Evolutionary conservation across 805 yeast species (phyloP), one percentile per base, ranked within the genome.

Genomic region (Sungouiella blattae): DNA sequence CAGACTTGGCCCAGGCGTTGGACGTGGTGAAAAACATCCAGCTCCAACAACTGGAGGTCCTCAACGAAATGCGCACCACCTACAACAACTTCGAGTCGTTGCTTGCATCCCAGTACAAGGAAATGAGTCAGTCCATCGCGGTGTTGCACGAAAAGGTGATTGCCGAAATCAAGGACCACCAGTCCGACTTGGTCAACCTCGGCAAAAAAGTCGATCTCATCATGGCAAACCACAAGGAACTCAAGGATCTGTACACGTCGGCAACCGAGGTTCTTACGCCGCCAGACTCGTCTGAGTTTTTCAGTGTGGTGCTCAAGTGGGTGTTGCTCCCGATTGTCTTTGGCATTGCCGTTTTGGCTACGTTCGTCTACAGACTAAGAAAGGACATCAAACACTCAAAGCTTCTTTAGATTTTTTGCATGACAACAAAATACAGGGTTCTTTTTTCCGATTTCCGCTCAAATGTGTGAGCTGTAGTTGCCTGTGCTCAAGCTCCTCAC

Each of bases 331-430:
- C 75, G 2, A 52, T 75, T 14, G 49, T 69, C 7, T 35, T 64
- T 7, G 57, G 70, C 4, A 44, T 73, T 18, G 43, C 67, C 3
- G 57, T 66, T 1, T 59, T 77, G 36, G 64, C 72, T 13, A 54
- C 70, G 23, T 62, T 75, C 41, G 68, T 77, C 15, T 71, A 69
- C 53, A 68, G 76, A 50, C 58, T 80, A 28, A 73, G 83, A 60
- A 75, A 67, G 43, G 85, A 80, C 43, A 77, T 80, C 37, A 79
- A 77, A 47, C 82, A 76, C 48, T 63, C 81, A 6, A 80, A 80
- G 44, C 62, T 80, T 29, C 63, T 79, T 37, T 78, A 53, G 58
- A 18, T 16, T 27, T 27, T 22, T 20, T 22, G 28, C 33, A 18
- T 12, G 15, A n/a, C 18, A 22, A 27, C 18, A 18, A 16, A 27